Evolutionary conservation across 306 rosid genomes (phyloP), one percentile per base, ranked within the genome.

Genomic region (Prunus mongolica): DNA sequence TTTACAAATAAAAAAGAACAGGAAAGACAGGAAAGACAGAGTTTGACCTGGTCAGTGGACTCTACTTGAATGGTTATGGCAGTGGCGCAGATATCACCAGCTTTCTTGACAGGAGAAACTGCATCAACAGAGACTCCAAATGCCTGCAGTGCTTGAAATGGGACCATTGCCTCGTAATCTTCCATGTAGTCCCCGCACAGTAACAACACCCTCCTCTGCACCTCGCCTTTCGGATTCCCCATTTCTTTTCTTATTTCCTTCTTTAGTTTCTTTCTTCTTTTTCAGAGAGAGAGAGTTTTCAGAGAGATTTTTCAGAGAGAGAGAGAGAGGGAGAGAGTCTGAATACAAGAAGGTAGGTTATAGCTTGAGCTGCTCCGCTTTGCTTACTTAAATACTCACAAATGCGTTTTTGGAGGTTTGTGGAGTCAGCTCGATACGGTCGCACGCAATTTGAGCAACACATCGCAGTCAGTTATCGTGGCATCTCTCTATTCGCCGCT

Each of bases 131-230:
- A 18, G 64, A 94, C 46, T 22, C 97, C 97, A 38, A 71, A 91
- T 12, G 96, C 97, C 72, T 74, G 91, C 79, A 93, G n/a, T 9
- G 96, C 93, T 78, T 91, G 98, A 81, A 91, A 94, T 8, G 96
- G 96, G 75, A 94, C 91, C 87, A 94, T 90, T 12, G 73, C 91
- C 79, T 94, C 97, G 45, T 51, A 85, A 70, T 94, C 98, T 88
- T 94, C 97, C 94, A 89, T 78, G 91, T 76, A 91, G 65, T 91
- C 98, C 14, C 97, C 98, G 84, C 97, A 91, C 0, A 91, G 84
- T 3, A 90, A 75, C 54, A 94, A 81, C 87, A 90, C 96, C 73
- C 80, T 82, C 71, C 75, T 87, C 41, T 8, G 8, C 41, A 1
- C 12, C 62, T 88, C 63, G 2, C 78, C 46, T 8, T 58, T 75